Evolutionary conservation across 306 rosid genomes (phyloP), one percentile per base, ranked within the genome.

Genomic region (Quercus ilex): DNA sequence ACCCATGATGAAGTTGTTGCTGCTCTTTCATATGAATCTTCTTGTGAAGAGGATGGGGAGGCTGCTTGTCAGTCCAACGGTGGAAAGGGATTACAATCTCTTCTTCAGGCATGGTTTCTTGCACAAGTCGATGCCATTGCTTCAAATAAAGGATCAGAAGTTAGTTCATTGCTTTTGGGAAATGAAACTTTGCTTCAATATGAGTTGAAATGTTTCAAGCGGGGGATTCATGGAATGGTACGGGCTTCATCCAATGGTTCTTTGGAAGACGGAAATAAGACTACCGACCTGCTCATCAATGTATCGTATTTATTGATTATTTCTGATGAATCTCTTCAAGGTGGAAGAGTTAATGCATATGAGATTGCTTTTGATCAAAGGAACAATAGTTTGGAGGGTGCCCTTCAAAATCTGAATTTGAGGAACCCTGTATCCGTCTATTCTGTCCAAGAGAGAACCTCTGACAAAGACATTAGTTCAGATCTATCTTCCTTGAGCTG

Each of bases 401-500:
- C 74, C 75, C 83, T 88, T 85, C 85, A 78, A 87, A 86, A 84
- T 59, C 81, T 90, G 79, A 84, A 81, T 63, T 55, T 83, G 72
- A 86, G 90, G 38, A 94, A 88, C 64, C 97, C 97, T 30, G 81
- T 90, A 35, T 83, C 91, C 82, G 77, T 91, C 77, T 65, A 76
- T 74, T 82, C 88, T 79, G 83, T 77, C 62, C 88, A 88, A 82
- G 92, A 92, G 73, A 88, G 80, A 73, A 71, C 79, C 55, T 79
- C 81, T 52, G 88, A 80, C 70, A 84, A 82, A 72, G 82, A 64
- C 14, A 26, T 79, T 68, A 79, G 60, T 83, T 85, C 90, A 82
- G 88, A 92, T 87, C 64, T 87, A 85, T 86, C 93, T 82, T 87
- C 86, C 74, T 89, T 94, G 81, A 89, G 88, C 79, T 92, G 93